phyloP scores from a whole-genome alignment of 1,284 basidiomycete species.

The Veloporphyrellus conicus region DNA sequence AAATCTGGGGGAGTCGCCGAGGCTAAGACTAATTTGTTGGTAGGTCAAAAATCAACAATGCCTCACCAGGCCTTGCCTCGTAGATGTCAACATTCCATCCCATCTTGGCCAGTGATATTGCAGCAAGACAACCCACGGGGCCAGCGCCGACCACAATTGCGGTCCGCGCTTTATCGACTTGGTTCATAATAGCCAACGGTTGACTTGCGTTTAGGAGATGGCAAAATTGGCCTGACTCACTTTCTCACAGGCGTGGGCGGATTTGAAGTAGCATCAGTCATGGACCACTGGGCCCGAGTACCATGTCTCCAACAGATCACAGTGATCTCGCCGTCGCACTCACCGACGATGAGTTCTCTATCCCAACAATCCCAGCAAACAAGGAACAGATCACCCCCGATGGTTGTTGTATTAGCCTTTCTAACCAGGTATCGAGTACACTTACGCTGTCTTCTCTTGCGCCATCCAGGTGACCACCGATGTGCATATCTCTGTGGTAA shows the following conservation, averaged over 20 bases:
- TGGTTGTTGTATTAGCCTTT: conserved; percentile 26
- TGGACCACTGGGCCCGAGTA: neutral
- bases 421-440: neutral
- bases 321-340: conserved; percentile 35
- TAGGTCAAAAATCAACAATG: conserved; percentile 10
- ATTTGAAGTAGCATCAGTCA: conserved; percentile 15
- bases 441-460: conserved; percentile 17
- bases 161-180: conserved; percentile 33
- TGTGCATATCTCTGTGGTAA: conserved; percentile 94
- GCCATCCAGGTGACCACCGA: conserved; percentile 44
- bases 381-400: conserved; percentile 46
- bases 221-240: neutral
- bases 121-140: conserved; percentile 90
- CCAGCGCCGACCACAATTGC: conserved; percentile 80
- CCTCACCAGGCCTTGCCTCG: conserved; percentile 79
- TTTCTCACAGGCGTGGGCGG: conserved; percentile 8
- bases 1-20: conserved; percentile 48
- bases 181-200: conserved; percentile 14
- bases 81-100: conserved; percentile 91
- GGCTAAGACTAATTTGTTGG: conserved; percentile 13
- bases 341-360: conserved; percentile 51
- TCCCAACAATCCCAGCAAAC: conserved; percentile 66
- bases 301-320: conserved; percentile 16
- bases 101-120: conserved; percentile 79
- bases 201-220: conserved; percentile 1